Evolutionary conservation across 331 rosid species (phyloP), one percentile per base, ranked within the genome.

Genomic region (Prunus yedoensis): DNA sequence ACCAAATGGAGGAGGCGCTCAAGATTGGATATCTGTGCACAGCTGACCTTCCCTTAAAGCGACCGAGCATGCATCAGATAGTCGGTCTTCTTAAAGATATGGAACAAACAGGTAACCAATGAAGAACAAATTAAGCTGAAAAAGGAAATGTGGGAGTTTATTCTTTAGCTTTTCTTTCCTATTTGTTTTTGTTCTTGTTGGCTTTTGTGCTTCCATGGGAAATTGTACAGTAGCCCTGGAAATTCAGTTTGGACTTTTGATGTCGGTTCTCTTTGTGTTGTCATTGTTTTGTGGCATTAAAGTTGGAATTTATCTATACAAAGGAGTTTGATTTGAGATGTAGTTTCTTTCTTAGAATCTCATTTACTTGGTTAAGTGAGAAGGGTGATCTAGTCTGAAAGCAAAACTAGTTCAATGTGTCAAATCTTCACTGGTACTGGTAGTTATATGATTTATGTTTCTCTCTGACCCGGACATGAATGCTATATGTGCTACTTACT

Each of bases 71-170:
- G 99, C 99, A 94, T 75, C 99, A 94, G 84, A 88, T 94, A 52
- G 99, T 94, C 73, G 99, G 99, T 68, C 97, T 92, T 78, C 92
- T 94, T 20, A 94, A 92, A 80, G 99, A 94, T 75, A 89, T 94
- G 52, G 96, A 92, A 79, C 91, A 97, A 82, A 5, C 78, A 70
- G 68, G 87, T 71, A 69, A 66, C 73, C 47, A 62, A 76, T 84
- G 82, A 80, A 46, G 56, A 68, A 74, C 75, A 62, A 35, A 32
- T 63, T 6, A 47, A 79, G 74, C 57, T 78, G 47, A 45, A 74
- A 46, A 32, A 57, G 62, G 43, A 54, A 54, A 61, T 28, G 56
- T 54, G 66, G 75, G 47, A 58, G 74, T 68, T 70, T 69, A 11
- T 56, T 57, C 66, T 46, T 72, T 70, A 64, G 70, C 66, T 60